phyloP scores from a whole-genome alignment of 202 grass and related monocot genomes.

The Carex sylvatica region DNA sequence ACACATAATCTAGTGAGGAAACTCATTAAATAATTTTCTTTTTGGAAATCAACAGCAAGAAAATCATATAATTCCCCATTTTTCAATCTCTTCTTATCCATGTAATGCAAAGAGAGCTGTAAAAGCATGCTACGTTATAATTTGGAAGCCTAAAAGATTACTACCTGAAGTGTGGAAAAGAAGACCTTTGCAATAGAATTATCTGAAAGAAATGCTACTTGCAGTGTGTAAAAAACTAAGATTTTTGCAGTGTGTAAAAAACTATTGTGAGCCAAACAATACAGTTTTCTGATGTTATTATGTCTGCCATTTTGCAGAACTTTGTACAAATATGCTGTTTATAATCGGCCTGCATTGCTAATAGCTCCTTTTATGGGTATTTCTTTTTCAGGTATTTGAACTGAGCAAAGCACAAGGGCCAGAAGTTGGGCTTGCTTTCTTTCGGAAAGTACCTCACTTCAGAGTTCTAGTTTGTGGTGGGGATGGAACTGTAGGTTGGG shows the following conservation, averaged over 20 bases:
- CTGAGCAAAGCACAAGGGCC: slow-evolving; percentile 75
- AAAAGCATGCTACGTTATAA: not conserved
- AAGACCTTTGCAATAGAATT: not conserved
- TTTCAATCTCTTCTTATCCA: not conserved
- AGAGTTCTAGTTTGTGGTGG: slow-evolving; percentile 97
- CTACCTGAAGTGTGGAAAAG: not conserved
- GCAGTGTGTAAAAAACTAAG: not conserved
- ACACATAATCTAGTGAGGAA: not conserved
- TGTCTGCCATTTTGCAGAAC: not conserved
- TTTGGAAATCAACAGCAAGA: not conserved
- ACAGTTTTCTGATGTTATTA: not conserved
- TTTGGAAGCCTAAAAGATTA: not conserved
- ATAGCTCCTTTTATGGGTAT: not conserved
- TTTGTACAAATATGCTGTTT: not conserved
- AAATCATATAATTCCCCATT: not conserved
- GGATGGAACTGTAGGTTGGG: slow-evolving; percentile 89
- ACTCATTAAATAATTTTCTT: not conserved
- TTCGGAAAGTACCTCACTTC: slow-evolving; percentile 73
- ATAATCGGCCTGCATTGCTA: not conserved
- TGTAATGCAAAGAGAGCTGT: not conserved
- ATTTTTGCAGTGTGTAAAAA: not conserved
- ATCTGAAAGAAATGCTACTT: slow-evolving; percentile 9
- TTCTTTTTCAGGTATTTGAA: slow-evolving; percentile 61
- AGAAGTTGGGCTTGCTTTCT: slow-evolving; percentile 74
- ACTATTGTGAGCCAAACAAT: not conserved